phyloP scores from a whole-genome alignment of 2,329 filamentous ascomycete species.

The Juglanconis juglandina region DNA sequence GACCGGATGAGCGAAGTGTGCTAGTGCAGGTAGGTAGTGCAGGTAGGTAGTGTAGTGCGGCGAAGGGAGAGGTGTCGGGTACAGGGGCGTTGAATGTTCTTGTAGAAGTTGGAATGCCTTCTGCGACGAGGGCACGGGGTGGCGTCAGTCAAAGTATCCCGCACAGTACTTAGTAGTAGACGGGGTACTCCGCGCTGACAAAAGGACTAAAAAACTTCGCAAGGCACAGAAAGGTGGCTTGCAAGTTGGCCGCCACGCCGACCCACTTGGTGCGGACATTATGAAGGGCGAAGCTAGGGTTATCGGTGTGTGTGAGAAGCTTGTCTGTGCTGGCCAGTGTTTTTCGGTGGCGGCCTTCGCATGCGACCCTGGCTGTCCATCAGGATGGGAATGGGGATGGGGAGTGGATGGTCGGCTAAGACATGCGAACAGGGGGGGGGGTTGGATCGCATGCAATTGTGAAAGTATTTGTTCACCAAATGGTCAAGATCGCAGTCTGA shows the following conservation, averaged over 20 bases:
- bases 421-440: not conserved
- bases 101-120: not conserved
- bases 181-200: not conserved
- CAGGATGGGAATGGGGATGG: not conserved
- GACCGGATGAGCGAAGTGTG: not conserved
- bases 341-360: constrained; percentile 3
- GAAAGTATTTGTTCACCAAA: not conserved
- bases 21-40: not conserved
- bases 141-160: constrained; percentile 3
- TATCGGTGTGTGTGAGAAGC: constrained; percentile 15
- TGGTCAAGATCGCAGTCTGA: not conserved
- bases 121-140: not conserved
- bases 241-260: constrained; percentile 17
- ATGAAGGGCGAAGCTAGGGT: constrained; percentile 16
- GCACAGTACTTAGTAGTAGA: not conserved
- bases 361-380: constrained; percentile 12
- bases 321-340: constrained; percentile 1
- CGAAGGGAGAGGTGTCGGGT: not conserved
- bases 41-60: not conserved
- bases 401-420: not conserved
- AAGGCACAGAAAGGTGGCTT: not conserved
- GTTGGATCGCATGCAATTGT: not conserved
- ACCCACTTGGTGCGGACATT: constrained; percentile 14
- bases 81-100: constrained; percentile 5
- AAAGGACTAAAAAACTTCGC: not conserved